Base-by-base conservation (phyloP, 1,284 basidiomycete species). In the Rhodotorula sp. region DNA sequence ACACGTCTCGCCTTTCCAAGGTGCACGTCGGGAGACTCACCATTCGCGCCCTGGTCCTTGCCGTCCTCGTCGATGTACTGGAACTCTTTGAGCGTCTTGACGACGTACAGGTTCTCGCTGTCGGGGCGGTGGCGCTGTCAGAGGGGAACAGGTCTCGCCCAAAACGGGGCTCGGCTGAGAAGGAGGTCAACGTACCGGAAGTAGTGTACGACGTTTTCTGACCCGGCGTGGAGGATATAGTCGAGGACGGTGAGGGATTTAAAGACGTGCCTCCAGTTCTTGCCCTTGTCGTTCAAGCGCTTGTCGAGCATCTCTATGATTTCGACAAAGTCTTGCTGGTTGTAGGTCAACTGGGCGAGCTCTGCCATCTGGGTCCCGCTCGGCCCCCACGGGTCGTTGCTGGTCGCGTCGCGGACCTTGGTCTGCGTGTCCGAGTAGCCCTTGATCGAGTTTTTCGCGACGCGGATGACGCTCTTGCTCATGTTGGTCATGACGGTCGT, bases 291-390 rank as follows among this genome's bases (percentile, higher is more conserved):
- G 79, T 99, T 99, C 77, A 99, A 83, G 63, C 97, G 88, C 83
- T 99, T 99, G 83, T 99, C 97, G 72, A 99, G 85, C 92, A 98
- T 98, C 84, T 99, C 97, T 94, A 99, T 98, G 79, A 99, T 95
- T 83, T 99, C 97, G 47, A 99, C 93, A 82, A 99, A 99, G 80
- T 99, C 95, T 77, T 89, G 91, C 83, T 98, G 95, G 84, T 97
- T 97, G 83, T 93, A 99, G 34, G 93, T 95, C 82, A 99, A 82
- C 82, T 98, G 95, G 0, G 95, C 95, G 76, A 99, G 88, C 84
- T 98, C 95, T 83, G 97, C 98, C 97, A 99, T 98, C 85, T 95
- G 93, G 4, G 94, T 93, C 16, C 95, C 95, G 31, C 92, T 93
- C 23, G 97, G 95, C 0, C 97, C 95, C 95, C 95, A 98, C 10